Conservation (phyloP, 2,329 filamentous ascomycete genomes). For the Fusarium dlaminii region DNA sequence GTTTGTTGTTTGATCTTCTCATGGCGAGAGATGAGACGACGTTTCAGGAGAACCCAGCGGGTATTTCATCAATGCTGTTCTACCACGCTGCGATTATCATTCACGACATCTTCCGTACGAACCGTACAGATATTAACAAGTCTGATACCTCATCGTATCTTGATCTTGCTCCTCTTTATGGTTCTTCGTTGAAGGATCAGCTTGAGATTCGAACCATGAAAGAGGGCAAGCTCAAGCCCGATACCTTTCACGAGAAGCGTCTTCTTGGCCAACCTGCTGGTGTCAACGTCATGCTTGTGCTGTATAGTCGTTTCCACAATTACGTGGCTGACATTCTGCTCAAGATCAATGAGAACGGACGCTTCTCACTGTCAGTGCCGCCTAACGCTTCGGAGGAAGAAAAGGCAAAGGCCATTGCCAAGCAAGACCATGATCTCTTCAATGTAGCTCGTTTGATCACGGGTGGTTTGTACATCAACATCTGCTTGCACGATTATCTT, state of each 20-base stretch:
- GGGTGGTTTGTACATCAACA: constrained; percentile 65
- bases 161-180: constrained; percentile 78
- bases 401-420: constrained; percentile 48
- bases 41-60: constrained; percentile 73
- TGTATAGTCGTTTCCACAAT: constrained; percentile 78
- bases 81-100: constrained; percentile 74
- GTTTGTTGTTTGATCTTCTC: constrained; percentile 73
- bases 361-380: constrained; percentile 54
- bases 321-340: constrained; percentile 70
- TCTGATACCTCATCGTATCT: constrained; percentile 79
- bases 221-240: constrained; percentile 75
- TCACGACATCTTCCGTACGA: constrained; percentile 52
- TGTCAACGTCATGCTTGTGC: constrained; percentile 72
- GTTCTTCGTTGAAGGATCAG: constrained; percentile 71
- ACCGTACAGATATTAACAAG: constrained; percentile 68
- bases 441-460: constrained; percentile 58
- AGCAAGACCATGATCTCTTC: constrained; percentile 63
- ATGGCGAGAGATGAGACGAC: constrained; percentile 63
- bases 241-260: constrained; percentile 74
- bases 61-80: constrained; percentile 79
- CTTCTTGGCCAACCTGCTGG: constrained; percentile 74
- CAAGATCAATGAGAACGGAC: constrained; percentile 72
- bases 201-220: constrained; percentile 69
- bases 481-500: constrained; percentile 68
- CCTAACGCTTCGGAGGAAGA: constrained; percentile 35